Percentiles rank a stretch among this genome's conserved stretches.
phyloP scores from a whole-genome alignment of 352 stramenopile genomes.

The Thraustochytrium striatum region DNA sequence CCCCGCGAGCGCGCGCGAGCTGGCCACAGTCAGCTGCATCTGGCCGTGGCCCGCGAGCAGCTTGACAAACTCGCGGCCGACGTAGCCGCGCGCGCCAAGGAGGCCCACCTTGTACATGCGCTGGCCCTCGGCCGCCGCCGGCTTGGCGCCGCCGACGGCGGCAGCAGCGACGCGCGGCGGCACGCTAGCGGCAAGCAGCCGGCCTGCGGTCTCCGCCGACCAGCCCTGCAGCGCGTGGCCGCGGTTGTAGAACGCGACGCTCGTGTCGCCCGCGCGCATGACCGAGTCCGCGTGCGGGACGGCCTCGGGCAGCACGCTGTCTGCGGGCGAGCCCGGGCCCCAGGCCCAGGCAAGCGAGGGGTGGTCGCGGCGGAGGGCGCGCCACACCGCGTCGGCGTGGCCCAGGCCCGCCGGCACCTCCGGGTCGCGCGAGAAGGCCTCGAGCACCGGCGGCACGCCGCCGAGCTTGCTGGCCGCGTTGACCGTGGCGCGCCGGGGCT shows the following conservation, averaged over 20 bases:
- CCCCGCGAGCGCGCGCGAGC: conserved; percentile 68
- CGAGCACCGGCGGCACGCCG: neutral
- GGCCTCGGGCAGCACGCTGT: neutral
- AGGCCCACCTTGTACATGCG: conserved; percentile 65
- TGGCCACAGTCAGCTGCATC: conserved; percentile 73
- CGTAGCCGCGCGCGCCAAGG: conserved; percentile 74
- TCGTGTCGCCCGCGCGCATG: conserved; percentile 16
- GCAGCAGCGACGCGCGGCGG: neutral
- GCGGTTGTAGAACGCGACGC: conserved; percentile 20
- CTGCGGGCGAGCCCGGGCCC: neutral
- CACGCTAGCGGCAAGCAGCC: neutral
- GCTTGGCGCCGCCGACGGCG: neutral
- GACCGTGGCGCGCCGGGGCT: conserved; percentile 6
- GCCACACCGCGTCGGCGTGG: neutral
- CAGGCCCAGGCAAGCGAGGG: neutral
- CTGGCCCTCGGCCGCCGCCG: neutral
- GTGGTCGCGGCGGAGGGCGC: neutral
- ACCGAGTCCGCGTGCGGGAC: neutral
- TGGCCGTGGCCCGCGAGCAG: conserved; percentile 70
- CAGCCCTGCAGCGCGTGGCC: conserved; percentile 12
- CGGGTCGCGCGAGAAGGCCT: neutral
- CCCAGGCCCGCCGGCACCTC: neutral
- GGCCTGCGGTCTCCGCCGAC: neutral
- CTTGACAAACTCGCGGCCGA: conserved; percentile 74
- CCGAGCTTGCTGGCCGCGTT: conserved; percentile 12